phyloP scores from a whole-genome alignment of 2,329 filamentous ascomycete genomes.

The Polychaeton citri region DNA sequence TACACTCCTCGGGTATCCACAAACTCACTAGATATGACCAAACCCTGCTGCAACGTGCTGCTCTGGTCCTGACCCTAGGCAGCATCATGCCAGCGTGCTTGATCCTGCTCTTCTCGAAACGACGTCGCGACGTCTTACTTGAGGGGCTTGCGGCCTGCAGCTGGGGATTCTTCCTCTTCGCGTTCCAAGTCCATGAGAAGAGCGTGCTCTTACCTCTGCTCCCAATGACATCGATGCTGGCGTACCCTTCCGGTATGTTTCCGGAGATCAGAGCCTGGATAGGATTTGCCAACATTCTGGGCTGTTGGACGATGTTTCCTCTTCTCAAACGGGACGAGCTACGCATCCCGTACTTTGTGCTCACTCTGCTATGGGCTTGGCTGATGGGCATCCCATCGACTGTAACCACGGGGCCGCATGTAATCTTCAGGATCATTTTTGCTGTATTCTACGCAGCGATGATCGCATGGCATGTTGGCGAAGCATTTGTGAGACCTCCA shows the following conservation, averaged over 20 bases:
- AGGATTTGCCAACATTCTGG: constrained; percentile 86
- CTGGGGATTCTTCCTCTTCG: constrained; percentile 97
- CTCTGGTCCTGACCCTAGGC: constrained; percentile 59
- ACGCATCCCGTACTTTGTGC: constrained; percentile 67
- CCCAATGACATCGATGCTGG: constrained; percentile 81
- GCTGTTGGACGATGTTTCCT: constrained; percentile 87
- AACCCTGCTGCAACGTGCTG: constrained; percentile 59
- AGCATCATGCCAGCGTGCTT: constrained; percentile 69
- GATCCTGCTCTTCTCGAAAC: constrained; percentile 59
- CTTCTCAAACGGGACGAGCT: constrained; percentile 76
- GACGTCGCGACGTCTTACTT: constrained; percentile 63
- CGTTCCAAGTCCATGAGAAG: constrained; percentile 97
- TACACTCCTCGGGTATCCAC: constrained; percentile 60
- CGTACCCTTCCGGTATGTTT: constrained; percentile 62
- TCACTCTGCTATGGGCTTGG: constrained; percentile 83
- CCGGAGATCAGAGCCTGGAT: constrained; percentile 77
- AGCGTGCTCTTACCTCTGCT: constrained; percentile 83
- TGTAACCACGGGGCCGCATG: constrained; percentile 7
- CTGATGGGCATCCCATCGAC: constrained; percentile 66
- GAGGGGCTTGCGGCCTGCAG: constrained; percentile 70
- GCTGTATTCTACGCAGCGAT: constrained; percentile 63
- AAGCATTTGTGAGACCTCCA: constrained; percentile 56
- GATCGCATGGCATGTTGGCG: constrained; percentile 66
- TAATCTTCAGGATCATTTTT: constrained; percentile 51
- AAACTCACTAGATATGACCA: constrained; percentile 69